Percentiles rank a stretch among this genome's conserved stretches.
phyloP scores from a whole-genome alignment of 2,329 filamentous ascomycete species.

The Hymenoscyphus repandus region DNA sequence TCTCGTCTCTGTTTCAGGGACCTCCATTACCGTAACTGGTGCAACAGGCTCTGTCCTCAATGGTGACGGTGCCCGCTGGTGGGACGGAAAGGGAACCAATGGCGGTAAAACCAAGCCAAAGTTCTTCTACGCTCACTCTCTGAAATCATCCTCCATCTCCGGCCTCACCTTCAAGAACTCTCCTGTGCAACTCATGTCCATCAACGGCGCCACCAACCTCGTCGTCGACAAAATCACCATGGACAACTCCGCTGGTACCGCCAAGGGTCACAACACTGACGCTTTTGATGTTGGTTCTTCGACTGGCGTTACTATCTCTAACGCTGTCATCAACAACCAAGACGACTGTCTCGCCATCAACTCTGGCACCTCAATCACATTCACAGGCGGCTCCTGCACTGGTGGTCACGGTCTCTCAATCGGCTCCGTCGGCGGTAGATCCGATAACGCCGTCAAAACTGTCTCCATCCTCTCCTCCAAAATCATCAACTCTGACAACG shows the following conservation, averaged over 20 bases:
- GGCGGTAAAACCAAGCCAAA: conserved; percentile 59
- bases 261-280: conserved; percentile 46
- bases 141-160: conserved; percentile 46
- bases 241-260: conserved; percentile 49
- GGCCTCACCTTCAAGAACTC: conserved; percentile 48
- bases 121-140: conserved; percentile 51
- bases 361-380: conserved; percentile 37
- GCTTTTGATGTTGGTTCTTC: conserved; percentile 44
- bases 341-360: conserved; percentile 55
- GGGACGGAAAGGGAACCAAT: conserved; percentile 55
- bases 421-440: conserved; percentile 48
- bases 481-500: conserved; percentile 17
- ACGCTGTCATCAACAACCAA: conserved; percentile 49
- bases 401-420: conserved; percentile 45
- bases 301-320: conserved; percentile 42
- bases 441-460: conserved; percentile 7
- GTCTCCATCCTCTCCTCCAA: conserved; percentile 3
- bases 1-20: conserved; percentile 41
- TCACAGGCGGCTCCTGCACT: conserved; percentile 17
- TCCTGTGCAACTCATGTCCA: conserved; percentile 47
- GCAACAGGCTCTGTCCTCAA: conserved; percentile 40
- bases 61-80: conserved; percentile 39
- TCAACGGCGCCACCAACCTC: conserved; percentile 39
- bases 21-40: conserved; percentile 22
- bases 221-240: conserved; percentile 47